Percentiles rank a stretch among this genome's conserved stretches.
Evolutionary conservation across 495 filamentous ascomycete genomes (phyloP).

Genomic region (Hypoxylon intermedium): DNA sequence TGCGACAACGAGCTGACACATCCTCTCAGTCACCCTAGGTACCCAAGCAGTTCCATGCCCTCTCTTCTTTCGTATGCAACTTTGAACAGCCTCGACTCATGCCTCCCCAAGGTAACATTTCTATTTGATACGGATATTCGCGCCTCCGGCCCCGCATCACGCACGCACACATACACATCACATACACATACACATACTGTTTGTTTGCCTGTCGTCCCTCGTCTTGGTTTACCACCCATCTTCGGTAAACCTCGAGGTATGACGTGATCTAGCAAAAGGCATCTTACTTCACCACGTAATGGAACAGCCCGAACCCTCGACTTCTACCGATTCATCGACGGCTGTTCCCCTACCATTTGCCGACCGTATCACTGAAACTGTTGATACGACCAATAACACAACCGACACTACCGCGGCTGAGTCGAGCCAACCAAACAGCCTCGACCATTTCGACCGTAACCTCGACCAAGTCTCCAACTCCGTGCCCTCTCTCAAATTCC

Average conservation of each 20-base stretch:
- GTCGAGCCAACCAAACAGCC: constrained; percentile 14
- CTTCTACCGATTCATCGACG: constrained; percentile 36
- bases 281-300: constrained; percentile 51
- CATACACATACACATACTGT: not conserved
- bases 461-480: constrained; percentile 41
- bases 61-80: constrained; percentile 12
- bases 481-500: constrained; percentile 56
- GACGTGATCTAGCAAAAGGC: constrained; percentile 46
- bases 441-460: constrained; percentile 15
- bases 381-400: constrained; percentile 13
- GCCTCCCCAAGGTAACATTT: not conserved
- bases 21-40: not conserved
- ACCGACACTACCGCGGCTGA: constrained; percentile 17
- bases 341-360: constrained; percentile 29
- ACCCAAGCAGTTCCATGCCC: constrained; percentile 4
- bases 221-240: constrained; percentile 30
- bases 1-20: constrained; percentile 9
- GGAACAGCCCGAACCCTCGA: constrained; percentile 48
- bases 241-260: constrained; percentile 43
- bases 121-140: constrained; percentile 20
- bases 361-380: constrained; percentile 16
- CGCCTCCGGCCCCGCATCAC: constrained; percentile 10
- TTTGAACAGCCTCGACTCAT: constrained; percentile 18
- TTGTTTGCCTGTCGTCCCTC: constrained; percentile 35
- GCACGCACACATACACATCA: not conserved